Base-by-base conservation (phyloP, 1,139 yeast genomes). In the Candida sp. region DNA sequence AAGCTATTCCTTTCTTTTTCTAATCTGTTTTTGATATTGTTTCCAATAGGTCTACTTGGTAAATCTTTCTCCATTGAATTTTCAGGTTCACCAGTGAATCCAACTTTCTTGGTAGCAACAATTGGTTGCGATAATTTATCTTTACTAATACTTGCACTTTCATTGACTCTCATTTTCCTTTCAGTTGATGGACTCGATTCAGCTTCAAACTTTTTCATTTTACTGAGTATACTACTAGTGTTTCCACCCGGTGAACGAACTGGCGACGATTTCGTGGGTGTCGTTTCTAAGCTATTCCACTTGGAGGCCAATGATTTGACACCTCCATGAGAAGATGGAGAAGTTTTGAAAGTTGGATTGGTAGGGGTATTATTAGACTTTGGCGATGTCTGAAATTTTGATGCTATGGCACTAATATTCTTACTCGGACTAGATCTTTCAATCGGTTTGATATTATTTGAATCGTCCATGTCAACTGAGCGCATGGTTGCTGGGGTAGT, bases 381-480 rank as follows among this genome's bases (percentile, higher is more conserved):
- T 35, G 42, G 19, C n/a, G 42, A 21, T 23, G 34, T 43, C 38
- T 57, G 60, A 38, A 55, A 55, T 39, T 45, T 55, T 5, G 60
- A 55, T 3, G 58, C 54, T 39, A 56, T 46, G 7, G 53, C 51
- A 42, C 49, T 47, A 35, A 56, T 47, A 38, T 47, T 53, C 41
- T 45, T 50, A 33, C 54, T 48, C 21, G 56, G 52, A 36, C 48
- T 41, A 11, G 33, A 37, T 29, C 27, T 37, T 21, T 37, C 39
- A 21, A 32, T 21, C 6, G 39, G 34, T 32, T 32, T 9, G 19
- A 32, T 7, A 32, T 12, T 32, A 32, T 12, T 32, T 12, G 34
- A 32, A 12, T 32, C 34, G 11, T 32, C 11, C 11, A 32, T 7
- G 34, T 32, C 34, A 12, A 32, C 34, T 11, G 34, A 11, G 11